Percentiles rank a stretch among this genome's conserved stretches.
These are phyloP conservation scores for Penicillium sp. DNA, from an alignment of 2,329 filamentous ascomycete species.

Conservation along the genomic window DNA sequence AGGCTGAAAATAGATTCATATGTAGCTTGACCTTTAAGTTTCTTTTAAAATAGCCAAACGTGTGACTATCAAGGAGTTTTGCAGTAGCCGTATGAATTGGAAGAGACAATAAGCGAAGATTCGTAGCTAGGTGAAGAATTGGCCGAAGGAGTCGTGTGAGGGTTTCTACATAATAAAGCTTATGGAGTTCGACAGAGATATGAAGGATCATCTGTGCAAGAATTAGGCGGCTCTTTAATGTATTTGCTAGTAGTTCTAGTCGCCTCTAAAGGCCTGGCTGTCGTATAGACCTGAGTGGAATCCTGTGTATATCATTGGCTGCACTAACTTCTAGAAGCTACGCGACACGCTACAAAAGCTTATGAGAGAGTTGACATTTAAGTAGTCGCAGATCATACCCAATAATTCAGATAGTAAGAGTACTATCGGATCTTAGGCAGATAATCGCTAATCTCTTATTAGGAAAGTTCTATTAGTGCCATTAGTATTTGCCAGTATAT, in stretches of 20 bases:
- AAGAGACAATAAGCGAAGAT: slow-evolving; percentile 1
- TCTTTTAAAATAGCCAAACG: neutral
- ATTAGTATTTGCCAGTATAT: neutral
- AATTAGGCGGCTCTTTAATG: neutral
- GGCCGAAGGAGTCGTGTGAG: neutral
- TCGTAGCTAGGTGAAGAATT: neutral
- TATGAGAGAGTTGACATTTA: neutral
- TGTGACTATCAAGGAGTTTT: neutral
- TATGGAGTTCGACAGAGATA: neutral
- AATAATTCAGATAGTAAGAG: neutral
- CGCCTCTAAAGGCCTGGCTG: neutral
- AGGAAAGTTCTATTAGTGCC: neutral
- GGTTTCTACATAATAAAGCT: neutral
- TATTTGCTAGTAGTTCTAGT: neutral
- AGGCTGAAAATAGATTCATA: neutral
- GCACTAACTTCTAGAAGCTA: neutral
- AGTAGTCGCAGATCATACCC: neutral
- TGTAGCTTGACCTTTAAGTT: neutral
- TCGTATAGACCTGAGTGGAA: neutral
- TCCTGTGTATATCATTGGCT: neutral
- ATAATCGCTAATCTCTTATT: neutral
- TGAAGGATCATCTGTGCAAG: neutral
- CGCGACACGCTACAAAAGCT: neutral
- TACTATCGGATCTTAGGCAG: neutral
- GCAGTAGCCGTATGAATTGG: neutral